phyloP scores from a whole-genome alignment of 495 filamentous ascomycete species.

The Neurospora cerealis region DNA sequence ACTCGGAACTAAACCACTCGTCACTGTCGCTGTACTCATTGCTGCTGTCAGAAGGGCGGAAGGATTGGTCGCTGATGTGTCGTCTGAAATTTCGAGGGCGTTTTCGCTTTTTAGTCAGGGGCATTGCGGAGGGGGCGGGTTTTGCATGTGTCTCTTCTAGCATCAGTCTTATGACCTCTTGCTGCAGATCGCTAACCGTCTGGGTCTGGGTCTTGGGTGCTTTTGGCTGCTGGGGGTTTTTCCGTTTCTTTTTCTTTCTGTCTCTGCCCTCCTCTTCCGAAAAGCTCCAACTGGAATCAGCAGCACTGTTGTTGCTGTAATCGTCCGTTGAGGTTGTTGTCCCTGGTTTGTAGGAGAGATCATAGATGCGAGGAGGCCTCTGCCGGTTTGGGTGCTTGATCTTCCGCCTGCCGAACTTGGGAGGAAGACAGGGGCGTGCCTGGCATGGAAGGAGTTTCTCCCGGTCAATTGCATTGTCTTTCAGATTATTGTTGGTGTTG shows the following conservation, averaged over 20 bases:
- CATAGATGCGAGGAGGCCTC: neutral
- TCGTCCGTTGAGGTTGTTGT: neutral
- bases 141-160: neutral
- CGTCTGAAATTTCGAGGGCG: neutral
- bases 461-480: neutral
- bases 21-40: neutral
- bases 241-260: neutral
- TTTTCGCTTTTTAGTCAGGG: neutral
- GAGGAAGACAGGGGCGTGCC: neutral
- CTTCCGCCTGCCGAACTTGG: neutral
- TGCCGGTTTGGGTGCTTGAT: neutral
- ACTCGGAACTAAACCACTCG: neutral
- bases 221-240: neutral
- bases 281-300: neutral
- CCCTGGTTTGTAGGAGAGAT: neutral
- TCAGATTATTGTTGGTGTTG: neutral
- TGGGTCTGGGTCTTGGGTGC: neutral
- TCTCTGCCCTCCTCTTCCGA: neutral
- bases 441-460: neutral
- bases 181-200: neutral
- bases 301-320: neutral
- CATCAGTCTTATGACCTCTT: neutral
- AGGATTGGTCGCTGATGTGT: neutral
- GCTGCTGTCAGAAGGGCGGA: neutral
- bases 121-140: neutral